Base-by-base conservation (phyloP, 2,329 filamentous ascomycete genomes). In the Ascocoryne sarcoides region DNA sequence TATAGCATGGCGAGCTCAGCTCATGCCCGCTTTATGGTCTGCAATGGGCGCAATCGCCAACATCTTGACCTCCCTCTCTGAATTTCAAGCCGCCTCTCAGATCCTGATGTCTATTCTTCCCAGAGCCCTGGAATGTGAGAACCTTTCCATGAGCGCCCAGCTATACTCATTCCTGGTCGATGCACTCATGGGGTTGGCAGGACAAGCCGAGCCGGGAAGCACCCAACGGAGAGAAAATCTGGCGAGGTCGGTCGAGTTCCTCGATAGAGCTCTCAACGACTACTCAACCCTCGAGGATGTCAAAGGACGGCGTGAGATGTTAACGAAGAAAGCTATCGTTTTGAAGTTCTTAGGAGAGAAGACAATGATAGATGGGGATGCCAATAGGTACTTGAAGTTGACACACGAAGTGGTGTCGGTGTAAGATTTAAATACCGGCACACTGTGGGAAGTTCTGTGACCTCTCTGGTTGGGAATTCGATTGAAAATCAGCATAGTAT, bases 251-350 rank as follows among this genome's bases (percentile, higher is more conserved):
- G 38, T 58, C 21, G 51, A 57, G 15, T 57, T 51, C 31, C 46
- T 58, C 28, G 52, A 55, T 35, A 45, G 53, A 7, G 47, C 56
- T 7, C 55, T 57, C 49, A 60, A 63, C 39, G 71, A 73, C 45
- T 83, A 70, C 52, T 70, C 72, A 40, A 66, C 67, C 39, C 62
- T 79, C 10, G 70, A 77, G 48, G 76, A 82, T 59, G 57, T 75
- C 9, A 61, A 66, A 18, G 75, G 75, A 1, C 74, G 79, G 55
- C 73, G 76, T 48, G 74, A 80, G 51, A 74, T 79, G 63, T 52
- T 82, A 57, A 72, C 74, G 33, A 82, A 82, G 62, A 83, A 82
- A 59, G 73, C 75, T 8, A 72, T 71, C n/a, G 67, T 83, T 36
- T 74, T 79, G 58, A 70, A 73, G 52, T 62, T 76, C 44, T 63